Base-by-base conservation (phyloP, 495 filamentous ascomycete species). In the Hypoxylon rickii region DNA sequence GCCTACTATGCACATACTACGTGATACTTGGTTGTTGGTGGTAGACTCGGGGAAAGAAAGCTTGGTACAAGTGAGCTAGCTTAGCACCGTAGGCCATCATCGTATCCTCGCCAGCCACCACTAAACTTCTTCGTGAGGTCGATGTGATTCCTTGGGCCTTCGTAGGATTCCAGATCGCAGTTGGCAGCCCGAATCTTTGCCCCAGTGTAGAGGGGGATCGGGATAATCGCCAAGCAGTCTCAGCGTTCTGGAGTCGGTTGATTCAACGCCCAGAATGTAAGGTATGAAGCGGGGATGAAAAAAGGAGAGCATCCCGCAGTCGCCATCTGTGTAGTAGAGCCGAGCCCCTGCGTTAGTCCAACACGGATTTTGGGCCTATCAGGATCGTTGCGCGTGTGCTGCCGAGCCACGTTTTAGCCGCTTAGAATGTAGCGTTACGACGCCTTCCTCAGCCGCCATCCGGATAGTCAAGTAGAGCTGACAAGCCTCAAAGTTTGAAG, bases 401-500 rank as follows among this genome's bases (percentile, higher is more conserved):
- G 37, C 51, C 52, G 44, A 52, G 58, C 39, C 46, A 51, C 51
- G 47, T 58, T 51, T 47, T 52, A 52, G 48, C 37, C 48, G 48
- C 42, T 41, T 16, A n/a, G 17, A 15, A 44, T 38, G 24, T 13
- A 7, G 17, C 13, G 39, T 43, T 19, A 46, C 16, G 50, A 47
- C 41, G 13, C 26, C 40, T 50, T 42, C 33, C 43, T 49, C 34
- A 55, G 51, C 50, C 46, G 41, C n/a, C 39, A n/a, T 41, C 46
- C 39, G 46, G 26, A 36, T 40, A 47, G 34, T 18, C 47, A 40
- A 20, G 41, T 55, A 41, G 39, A 20, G 32, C 32, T 17, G 51
- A 51, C 51, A 46, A 62, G 47, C 58, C 58, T 56, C 58, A 56
- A 56, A n/a, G n/a, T n/a, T n/a, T n/a, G n/a, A n/a, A n/a, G n/a